Conservation (phyloP, 2,329 filamentous ascomycete genomes). For the Fusarium compactum region DNA sequence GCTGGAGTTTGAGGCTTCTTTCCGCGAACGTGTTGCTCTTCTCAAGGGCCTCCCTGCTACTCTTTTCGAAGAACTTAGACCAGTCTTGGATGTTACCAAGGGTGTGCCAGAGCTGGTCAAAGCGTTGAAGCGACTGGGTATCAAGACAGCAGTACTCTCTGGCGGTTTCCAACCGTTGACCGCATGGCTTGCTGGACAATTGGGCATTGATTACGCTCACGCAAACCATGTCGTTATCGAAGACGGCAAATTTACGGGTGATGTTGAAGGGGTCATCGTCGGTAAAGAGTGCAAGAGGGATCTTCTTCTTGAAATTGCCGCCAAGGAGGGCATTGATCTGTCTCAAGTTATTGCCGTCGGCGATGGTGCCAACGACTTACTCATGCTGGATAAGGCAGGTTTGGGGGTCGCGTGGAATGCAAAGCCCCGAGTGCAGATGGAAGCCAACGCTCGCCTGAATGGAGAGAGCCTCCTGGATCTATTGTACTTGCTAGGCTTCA, state of each 20-base stretch:
- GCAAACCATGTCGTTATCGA: slow-evolving; percentile 85
- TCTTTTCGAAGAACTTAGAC: slow-evolving; percentile 82
- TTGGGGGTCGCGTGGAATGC: slow-evolving; percentile 87
- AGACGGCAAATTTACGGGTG: slow-evolving; percentile 74
- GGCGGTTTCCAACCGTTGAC: slow-evolving; percentile 94
- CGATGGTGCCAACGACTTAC: slow-evolving; percentile 84
- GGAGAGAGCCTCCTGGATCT: slow-evolving; percentile 77
- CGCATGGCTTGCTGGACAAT: slow-evolving; percentile 81
- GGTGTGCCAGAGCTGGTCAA: slow-evolving; percentile 81
- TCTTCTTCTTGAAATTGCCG: slow-evolving; percentile 77
- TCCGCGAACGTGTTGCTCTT: slow-evolving; percentile 83
- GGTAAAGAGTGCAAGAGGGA: slow-evolving; percentile 81
- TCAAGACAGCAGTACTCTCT: slow-evolving; percentile 89
- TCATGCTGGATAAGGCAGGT: slow-evolving; percentile 82
- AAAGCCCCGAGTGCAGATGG: slow-evolving; percentile 83
- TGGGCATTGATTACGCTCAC: slow-evolving; percentile 88
- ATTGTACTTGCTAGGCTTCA: slow-evolving; percentile 79
- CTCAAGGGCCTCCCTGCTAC: slow-evolving; percentile 82
- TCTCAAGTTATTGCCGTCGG: slow-evolving; percentile 80
- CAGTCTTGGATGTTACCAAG: slow-evolving; percentile 81
- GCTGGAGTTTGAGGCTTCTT: slow-evolving; percentile 87
- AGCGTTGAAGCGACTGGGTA: slow-evolving; percentile 81
- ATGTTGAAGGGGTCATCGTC: slow-evolving; percentile 78
- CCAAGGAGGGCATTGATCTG: slow-evolving; percentile 72
- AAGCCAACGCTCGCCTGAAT: slow-evolving; percentile 79